Percentiles rank a stretch among this genome's conserved stretches.
Conservation (phyloP, 257 asterid genomes). For the Nicotiana sylvestris region DNA sequence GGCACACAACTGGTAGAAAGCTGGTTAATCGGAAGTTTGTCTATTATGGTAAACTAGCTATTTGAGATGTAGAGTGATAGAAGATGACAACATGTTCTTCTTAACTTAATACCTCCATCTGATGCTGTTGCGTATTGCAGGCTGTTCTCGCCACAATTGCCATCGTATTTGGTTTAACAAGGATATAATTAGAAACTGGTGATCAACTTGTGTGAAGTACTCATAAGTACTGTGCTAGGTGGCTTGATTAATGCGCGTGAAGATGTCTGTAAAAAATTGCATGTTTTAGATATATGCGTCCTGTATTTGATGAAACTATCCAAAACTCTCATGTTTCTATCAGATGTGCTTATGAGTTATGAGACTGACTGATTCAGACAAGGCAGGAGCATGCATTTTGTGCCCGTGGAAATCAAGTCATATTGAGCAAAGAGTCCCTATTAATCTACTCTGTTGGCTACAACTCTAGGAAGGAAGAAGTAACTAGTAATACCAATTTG, state of each 20-base stretch:
- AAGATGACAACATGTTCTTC: neutral
- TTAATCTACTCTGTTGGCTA: neutral
- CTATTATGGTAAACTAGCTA: neutral
- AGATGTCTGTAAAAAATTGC: neutral
- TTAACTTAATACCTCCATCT: neutral
- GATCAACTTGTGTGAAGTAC: neutral
- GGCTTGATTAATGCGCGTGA: neutral
- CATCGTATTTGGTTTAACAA: constrained; percentile 52
- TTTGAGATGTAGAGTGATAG: neutral
- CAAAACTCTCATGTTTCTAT: neutral
- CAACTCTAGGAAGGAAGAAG: neutral
- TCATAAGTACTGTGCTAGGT: neutral
- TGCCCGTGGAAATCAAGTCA: neutral
- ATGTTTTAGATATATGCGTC: neutral
- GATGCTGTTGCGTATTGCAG: constrained; percentile 26
- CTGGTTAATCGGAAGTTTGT: neutral
- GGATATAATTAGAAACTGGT: neutral
- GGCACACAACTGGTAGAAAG: neutral
- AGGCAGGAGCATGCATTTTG: neutral
- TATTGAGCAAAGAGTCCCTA: neutral
- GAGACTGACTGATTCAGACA: neutral
- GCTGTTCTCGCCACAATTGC: constrained; percentile 70
- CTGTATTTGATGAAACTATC: neutral
- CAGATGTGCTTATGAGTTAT: neutral
- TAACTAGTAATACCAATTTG: neutral